Conservation (phyloP, 805 yeast species). For the Spathaspora arborariae region DNA sequence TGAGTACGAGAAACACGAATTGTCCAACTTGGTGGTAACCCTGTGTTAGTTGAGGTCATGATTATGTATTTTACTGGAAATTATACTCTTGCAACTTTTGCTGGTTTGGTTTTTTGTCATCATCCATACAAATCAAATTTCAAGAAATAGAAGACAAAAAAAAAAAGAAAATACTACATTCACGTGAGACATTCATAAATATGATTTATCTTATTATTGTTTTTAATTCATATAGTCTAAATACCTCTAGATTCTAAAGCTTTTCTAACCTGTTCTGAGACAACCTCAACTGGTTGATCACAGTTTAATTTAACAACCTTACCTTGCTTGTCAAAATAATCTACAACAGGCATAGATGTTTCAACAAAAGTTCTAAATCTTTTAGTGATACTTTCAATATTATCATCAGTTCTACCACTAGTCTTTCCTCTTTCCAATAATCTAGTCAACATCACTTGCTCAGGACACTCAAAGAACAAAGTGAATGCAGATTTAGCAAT, state of each 20-base stretch:
- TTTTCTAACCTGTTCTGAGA: slow-evolving; percentile 61
- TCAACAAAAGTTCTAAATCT: slow-evolving; percentile 83
- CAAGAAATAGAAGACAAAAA: neutral
- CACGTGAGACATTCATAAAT: neutral
- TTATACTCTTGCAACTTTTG: neutral
- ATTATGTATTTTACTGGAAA: neutral
- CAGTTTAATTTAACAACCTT: slow-evolving; percentile 79
- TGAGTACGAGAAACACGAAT: slow-evolving; percentile 75
- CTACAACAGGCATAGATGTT: slow-evolving; percentile 92
- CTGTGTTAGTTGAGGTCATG: slow-evolving; percentile 43
- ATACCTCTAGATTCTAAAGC: slow-evolving; percentile 50
- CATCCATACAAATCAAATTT: neutral
- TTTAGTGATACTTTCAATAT: slow-evolving; percentile 83
- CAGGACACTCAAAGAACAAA: slow-evolving; percentile 79
- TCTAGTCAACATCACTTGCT: slow-evolving; percentile 76
- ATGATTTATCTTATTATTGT: neutral
- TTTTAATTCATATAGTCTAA: slow-evolving; percentile 3
- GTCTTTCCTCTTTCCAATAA: slow-evolving; percentile 90
- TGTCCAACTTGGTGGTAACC: slow-evolving; percentile 85
- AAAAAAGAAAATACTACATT: neutral
- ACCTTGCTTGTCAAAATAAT: slow-evolving; percentile 66
- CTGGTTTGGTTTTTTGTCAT: neutral
- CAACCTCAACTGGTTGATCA: slow-evolving; percentile 75
- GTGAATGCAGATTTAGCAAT: slow-evolving; percentile 68
- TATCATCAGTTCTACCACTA: slow-evolving; percentile 91